Base-by-base conservation (phyloP, 495 filamentous ascomycete genomes). In the Penicillium coprophilum region DNA sequence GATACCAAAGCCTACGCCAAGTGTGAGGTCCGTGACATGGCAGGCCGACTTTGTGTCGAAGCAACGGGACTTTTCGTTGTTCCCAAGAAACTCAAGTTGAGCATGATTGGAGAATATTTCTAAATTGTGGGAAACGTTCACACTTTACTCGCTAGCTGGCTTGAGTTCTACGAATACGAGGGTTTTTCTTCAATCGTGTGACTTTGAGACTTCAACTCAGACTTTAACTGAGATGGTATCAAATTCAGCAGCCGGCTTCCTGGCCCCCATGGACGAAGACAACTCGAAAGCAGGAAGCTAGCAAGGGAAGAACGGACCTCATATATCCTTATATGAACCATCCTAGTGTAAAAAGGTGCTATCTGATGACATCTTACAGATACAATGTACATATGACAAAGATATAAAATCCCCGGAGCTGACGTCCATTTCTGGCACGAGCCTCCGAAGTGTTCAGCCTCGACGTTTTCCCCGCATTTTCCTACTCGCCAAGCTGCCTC, bases 21-120 rank as follows among this genome's bases (percentile, higher is more conserved):
- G 28, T 86, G 77, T 11, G 73, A 75, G 40, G 62, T 89, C 24
- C 81, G 80, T 52, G 77, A 77, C 48, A 53, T 76, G 17, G 64
- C 76, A n/a, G 85, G 84, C 6, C 68, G 65, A 20, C 52, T 84
- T 17, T 80, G 73, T 59, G 84, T 84, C 1, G 70, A 81, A 59
- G 82, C 84, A 0, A 78, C 78, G 46, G 86, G 75, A 9, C 63
- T 90, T 53, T 89, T 88, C 69, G 85, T 89, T 8, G 84, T 83
- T 21, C 82, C 82, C 2, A 81, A 78, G 62, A 71, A 66, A 7
- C 72, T 80, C 21, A 68, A 78, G 58, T 73, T 84, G 30, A 60
- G 60, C 40, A 62, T 67, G 39, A 54, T 83, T 30, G 76, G 72
- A 20, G 74, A 79, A 6, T 60, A 64, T 3, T 84, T 77, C 53